Evolutionary conservation across 2,329 filamentous ascomycete genomes (phyloP).

Genomic region (Cyanodermella asteris): DNA sequence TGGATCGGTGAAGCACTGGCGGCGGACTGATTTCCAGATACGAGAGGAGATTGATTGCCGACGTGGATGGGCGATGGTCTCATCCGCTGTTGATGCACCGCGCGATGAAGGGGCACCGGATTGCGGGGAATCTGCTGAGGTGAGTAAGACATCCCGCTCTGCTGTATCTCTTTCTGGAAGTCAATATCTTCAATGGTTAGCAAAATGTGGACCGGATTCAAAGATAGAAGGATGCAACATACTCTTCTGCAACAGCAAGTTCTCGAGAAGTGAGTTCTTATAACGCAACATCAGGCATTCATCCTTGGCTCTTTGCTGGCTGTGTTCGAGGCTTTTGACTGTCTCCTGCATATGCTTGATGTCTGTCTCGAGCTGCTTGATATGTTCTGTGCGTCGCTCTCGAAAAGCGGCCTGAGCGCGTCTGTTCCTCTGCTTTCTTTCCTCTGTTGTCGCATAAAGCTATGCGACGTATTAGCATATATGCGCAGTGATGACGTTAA

Average conservation of each 20-base stretch:
- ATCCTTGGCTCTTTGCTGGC: constrained; percentile 81
- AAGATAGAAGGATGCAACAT: constrained; percentile 6
- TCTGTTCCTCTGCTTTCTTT: constrained; percentile 90
- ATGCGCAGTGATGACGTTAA: constrained; percentile 4
- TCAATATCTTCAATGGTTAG: no score
- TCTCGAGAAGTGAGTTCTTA: constrained; percentile 89
- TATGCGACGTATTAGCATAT: constrained; percentile 16
- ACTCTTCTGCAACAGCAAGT: constrained; percentile 94
- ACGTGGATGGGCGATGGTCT: no score
- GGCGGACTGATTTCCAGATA: no score
- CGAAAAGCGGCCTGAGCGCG: constrained; percentile 95
- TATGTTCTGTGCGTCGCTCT: constrained; percentile 93
- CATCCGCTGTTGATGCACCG: no score
- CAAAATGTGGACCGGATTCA: no score
- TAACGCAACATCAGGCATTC: constrained; percentile 97
- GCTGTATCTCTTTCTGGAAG: no score
- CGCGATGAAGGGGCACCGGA: no score
- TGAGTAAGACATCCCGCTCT: no score
- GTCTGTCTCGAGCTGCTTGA: constrained; percentile 93
- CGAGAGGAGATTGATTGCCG: no score
- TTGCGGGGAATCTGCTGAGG: no score
- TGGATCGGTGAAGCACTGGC: no score
- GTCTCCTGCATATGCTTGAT: constrained; percentile 95
- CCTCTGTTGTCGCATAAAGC: constrained; percentile 98
- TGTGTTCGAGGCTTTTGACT: constrained; percentile 76